Conservation (phyloP, 2,329 filamentous ascomycete genomes). For the Penicillium brasilianum region DNA sequence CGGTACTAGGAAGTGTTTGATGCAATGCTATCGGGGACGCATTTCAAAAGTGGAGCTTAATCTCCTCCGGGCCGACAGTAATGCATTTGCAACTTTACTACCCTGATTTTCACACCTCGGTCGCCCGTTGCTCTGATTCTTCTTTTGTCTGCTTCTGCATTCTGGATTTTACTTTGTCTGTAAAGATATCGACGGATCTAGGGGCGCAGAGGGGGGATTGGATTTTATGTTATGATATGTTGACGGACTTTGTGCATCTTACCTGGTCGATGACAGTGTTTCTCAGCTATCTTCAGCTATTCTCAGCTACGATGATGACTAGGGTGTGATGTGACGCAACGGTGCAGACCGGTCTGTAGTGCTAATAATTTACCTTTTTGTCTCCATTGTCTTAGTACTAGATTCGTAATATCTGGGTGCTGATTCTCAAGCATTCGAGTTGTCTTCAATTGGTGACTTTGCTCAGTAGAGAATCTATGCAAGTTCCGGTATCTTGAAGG, state of each 20-base stretch:
- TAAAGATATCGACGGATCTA: conserved; percentile 12
- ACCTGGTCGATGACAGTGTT: not conserved
- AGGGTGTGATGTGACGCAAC: not conserved
- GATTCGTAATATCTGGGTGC: not conserved
- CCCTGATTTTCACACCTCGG: not conserved
- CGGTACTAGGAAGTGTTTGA: not conserved
- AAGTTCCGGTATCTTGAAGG: too few relatives aligned
- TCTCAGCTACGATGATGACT: not conserved
- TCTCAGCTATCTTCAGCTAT: not conserved
- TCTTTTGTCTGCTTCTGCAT: not conserved
- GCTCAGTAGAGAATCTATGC: not conserved
- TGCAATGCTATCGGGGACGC: not conserved
- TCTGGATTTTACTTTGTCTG: conserved; percentile 8
- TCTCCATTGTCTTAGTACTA: not conserved
- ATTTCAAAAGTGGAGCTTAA: not conserved
- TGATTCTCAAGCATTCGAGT: conserved; percentile 1
- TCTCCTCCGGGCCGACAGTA: not conserved
- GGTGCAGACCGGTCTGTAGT: not conserved
- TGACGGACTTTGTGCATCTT: conserved; percentile 4
- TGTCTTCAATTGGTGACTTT: not conserved
- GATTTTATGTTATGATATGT: not conserved
- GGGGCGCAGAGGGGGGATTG: conserved; percentile 3
- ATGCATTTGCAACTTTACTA: conserved; percentile 9
- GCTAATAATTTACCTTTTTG: conserved; percentile 2
- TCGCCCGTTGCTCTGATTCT: conserved; percentile 5